Evolutionary conservation across 2,329 filamentous ascomycete species (phyloP).

Genomic region (Fusarium chlamydosporum): DNA sequence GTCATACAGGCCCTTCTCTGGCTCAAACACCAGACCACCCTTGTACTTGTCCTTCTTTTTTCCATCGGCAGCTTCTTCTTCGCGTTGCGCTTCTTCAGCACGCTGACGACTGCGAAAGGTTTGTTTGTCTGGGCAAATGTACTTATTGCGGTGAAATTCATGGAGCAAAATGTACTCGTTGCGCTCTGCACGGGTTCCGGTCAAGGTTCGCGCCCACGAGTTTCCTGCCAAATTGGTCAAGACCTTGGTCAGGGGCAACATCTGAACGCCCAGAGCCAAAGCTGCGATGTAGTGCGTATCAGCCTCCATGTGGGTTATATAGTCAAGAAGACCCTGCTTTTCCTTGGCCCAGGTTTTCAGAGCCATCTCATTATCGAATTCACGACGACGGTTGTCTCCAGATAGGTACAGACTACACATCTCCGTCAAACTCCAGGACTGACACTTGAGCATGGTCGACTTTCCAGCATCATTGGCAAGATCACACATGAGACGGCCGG

Average conservation of each 20-base stretch:
- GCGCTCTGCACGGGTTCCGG: slow-evolving; percentile 94
- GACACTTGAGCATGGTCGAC: slow-evolving; percentile 96
- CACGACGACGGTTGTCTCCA: slow-evolving; percentile 78
- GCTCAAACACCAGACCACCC: slow-evolving; percentile 97
- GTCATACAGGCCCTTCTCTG: slow-evolving; percentile 97
- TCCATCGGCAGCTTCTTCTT: slow-evolving; percentile 77
- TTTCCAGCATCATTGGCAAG: slow-evolving; percentile 97
- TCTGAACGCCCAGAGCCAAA: slow-evolving; percentile 87
- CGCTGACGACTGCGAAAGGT: slow-evolving; percentile 82
- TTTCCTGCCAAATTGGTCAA: slow-evolving; percentile 97
- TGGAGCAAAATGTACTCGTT: slow-evolving; percentile 99
- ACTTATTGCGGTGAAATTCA: slow-evolving; percentile 96
- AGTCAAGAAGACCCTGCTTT: slow-evolving; percentile 90
- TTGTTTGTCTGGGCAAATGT: slow-evolving; percentile 97
- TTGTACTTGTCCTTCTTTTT: slow-evolving; percentile 99
- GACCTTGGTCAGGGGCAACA: slow-evolving; percentile 93
- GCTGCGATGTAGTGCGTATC: slow-evolving; percentile 98
- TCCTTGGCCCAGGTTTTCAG: slow-evolving; percentile 85
- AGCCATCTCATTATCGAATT: slow-evolving; percentile 89
- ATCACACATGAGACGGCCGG: slow-evolving; percentile 92
- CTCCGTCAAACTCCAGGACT: slow-evolving; percentile 97
- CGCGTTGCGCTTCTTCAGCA: slow-evolving; percentile 76
- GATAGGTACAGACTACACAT: slow-evolving; percentile 94
- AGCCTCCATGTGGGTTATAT: slow-evolving; percentile 91
- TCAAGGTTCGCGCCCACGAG: slow-evolving; percentile 96